phyloP scores from a whole-genome alignment of 345 rosid genomes.

The Aquilaria sinensis region DNA sequence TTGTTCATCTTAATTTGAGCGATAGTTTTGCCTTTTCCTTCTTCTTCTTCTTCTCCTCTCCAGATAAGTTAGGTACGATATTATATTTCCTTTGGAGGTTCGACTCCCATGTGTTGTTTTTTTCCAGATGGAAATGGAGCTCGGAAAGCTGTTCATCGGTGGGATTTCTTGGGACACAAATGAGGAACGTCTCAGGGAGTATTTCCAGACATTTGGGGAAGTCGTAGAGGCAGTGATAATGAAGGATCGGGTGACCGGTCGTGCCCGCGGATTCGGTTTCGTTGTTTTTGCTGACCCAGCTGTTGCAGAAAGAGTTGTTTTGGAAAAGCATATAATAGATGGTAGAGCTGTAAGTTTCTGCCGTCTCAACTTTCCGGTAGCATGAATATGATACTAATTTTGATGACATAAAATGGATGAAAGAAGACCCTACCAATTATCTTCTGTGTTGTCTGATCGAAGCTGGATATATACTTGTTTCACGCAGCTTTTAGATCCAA shows the following conservation, averaged over 20 bases:
- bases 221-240: conserved; percentile 83
- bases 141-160: conserved; percentile 83
- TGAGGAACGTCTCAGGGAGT: conserved; percentile 80
- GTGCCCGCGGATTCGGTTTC: conserved; percentile 95
- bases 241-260: conserved; percentile 93
- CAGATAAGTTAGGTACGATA: too few relatives aligned
- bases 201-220: conserved; percentile 74
- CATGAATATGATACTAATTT: conserved; percentile 9
- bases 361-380: conserved; percentile 1
- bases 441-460: not conserved
- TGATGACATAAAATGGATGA: too few relatives aligned
- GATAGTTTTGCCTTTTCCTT: not conserved
- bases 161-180: conserved; percentile 96
- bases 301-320: conserved; percentile 73
- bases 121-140: conserved; percentile 75
- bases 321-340: conserved; percentile 71
- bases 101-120: too few relatives aligned
- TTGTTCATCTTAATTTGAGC: conserved; percentile 7
- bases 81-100: too few relatives aligned
- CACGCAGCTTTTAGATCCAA: too few relatives aligned
- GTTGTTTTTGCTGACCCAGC: conserved; percentile 75
- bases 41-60: not conserved
- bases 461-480: too few relatives aligned
- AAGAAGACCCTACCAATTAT: not conserved
- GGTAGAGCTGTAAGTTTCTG: conserved; percentile 67